A percentile compares a stretch with the other conserved stretches of the same genome.
These are phyloP conservation scores for Epichloe glyceriae DNA, from an alignment of 2,329 filamentous ascomycete genomes.

Conservation along the genomic window DNA sequence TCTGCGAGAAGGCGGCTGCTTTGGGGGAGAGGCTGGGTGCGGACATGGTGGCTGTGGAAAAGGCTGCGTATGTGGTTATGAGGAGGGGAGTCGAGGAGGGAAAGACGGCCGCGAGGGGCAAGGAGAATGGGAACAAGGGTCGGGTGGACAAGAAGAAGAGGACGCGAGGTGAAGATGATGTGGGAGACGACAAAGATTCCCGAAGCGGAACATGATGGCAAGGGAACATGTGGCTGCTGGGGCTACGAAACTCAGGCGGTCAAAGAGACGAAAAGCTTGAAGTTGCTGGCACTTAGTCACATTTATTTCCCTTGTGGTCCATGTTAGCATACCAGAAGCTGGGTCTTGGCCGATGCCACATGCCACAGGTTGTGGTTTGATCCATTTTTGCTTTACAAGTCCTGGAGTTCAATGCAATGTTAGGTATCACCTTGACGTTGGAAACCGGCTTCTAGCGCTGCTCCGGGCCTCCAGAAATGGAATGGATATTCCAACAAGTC, in stretches of 20 bases:
- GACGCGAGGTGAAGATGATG: not conserved
- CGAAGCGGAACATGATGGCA: not conserved
- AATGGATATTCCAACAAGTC: too few relatives aligned
- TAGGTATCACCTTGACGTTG: too few relatives aligned
- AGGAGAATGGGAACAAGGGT: not conserved
- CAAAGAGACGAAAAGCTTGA: not conserved
- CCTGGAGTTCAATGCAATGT: not conserved
- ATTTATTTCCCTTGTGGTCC: slow-evolving; percentile 21
- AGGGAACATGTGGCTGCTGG: not conserved
- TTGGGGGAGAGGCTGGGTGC: slow-evolving; percentile 38
- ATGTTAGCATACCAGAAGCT: slow-evolving; percentile 30
- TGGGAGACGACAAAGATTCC: not conserved
- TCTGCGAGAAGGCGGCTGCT: slow-evolving; percentile 31
- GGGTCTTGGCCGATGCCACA: slow-evolving; percentile 10
- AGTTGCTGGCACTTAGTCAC: too few relatives aligned
- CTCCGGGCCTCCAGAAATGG: too few relatives aligned
- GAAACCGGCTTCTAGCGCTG: too few relatives aligned
- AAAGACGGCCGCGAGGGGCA: not conserved
- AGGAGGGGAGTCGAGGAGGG: slow-evolving; percentile 14
- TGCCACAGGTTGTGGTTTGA: slow-evolving; percentile 9
- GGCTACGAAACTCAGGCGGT: not conserved
- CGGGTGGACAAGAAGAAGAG: not conserved
- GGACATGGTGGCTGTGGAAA: slow-evolving; percentile 51
- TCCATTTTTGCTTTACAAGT: slow-evolving; percentile 6
- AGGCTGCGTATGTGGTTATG: slow-evolving; percentile 57